Conservation (phyloP, 306 rosid species). For the Senna tora region DNA sequence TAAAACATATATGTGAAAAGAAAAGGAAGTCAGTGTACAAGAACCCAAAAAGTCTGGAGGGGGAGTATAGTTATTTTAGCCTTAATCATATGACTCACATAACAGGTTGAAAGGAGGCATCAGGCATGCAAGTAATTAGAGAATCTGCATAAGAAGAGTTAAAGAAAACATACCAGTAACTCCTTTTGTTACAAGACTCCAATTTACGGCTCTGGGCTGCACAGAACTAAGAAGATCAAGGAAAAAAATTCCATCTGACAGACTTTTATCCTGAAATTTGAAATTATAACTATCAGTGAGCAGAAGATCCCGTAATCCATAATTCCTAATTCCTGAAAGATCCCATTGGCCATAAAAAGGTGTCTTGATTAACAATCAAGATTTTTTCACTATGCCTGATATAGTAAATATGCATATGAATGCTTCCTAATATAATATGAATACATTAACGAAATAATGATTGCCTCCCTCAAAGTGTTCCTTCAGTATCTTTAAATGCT, state of each 20-base stretch:
- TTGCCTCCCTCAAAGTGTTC: not conserved
- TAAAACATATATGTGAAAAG: not conserved
- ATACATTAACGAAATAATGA: not conserved
- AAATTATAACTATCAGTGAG: constrained; percentile 27
- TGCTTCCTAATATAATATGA: not conserved
- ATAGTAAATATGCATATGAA: not conserved
- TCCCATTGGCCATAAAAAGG: not conserved
- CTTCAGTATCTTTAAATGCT: not conserved
- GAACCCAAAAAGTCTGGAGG: constrained; percentile 1
- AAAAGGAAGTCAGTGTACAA: no score
- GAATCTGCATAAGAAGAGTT: not conserved
- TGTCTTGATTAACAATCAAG: not conserved
- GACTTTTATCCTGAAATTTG: constrained; percentile 75
- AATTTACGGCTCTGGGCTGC: constrained; percentile 85
- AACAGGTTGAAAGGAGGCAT: not conserved
- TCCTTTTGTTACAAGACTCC: constrained; percentile 95
- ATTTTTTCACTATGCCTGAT: not conserved
- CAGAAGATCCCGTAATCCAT: constrained; percentile 11
- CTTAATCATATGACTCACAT: not conserved
- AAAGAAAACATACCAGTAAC: constrained; percentile 61
- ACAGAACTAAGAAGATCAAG: constrained; percentile 95
- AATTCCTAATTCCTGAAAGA: constrained; percentile 12
- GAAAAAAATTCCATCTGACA: constrained; percentile 88
- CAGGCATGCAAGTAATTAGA: not conserved
- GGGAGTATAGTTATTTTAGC: not conserved